These are phyloP conservation scores for Trichoderma cornu-damae DNA, from an alignment of 2,329 filamentous ascomycete species.

Conservation along the genomic window DNA sequence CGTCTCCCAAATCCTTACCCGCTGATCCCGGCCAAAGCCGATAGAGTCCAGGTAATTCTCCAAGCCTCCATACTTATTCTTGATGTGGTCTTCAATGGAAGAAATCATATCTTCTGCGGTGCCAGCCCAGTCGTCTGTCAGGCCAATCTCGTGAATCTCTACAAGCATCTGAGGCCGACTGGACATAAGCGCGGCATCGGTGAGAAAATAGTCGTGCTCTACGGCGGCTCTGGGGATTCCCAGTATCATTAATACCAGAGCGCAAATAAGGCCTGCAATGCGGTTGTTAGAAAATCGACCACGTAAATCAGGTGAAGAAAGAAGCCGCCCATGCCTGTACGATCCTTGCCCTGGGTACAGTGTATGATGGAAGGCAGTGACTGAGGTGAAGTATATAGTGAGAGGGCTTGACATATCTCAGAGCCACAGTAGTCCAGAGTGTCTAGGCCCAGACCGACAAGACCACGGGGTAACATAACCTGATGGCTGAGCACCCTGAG, in stretches of 20 bases:
- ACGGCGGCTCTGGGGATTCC: conserved; percentile 55
- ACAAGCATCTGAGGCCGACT: conserved; percentile 59
- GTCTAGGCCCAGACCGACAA: conserved; percentile 64
- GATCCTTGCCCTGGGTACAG: conserved; percentile 86
- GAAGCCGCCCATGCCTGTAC: conserved; percentile 38
- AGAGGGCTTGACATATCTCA: conserved; percentile 48
- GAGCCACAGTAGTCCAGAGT: conserved; percentile 62
- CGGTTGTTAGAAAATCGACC: not conserved
- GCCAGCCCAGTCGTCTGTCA: conserved; percentile 66
- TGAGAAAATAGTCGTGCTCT: conserved; percentile 66
- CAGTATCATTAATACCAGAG: conserved; percentile 62
- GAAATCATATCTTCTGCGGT: conserved; percentile 62
- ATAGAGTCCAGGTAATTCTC: conserved; percentile 59
- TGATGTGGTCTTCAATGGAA: conserved; percentile 53
- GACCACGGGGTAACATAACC: conserved; percentile 66
- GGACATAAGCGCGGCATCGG: conserved; percentile 51
- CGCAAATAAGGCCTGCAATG: conserved; percentile 58
- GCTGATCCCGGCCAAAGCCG: conserved; percentile 48
- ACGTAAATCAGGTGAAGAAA: too few relatives aligned
- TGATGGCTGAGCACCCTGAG: conserved; percentile 64
- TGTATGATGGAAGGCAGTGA: conserved; percentile 67
- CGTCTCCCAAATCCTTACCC: conserved; percentile 38
- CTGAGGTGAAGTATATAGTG: conserved; percentile 27
- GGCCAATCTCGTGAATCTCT: conserved; percentile 65
- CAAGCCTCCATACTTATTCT: conserved; percentile 60